Base-by-base conservation (phyloP, 805 yeast genomes). In the Candida sakaeoensis region DNA sequence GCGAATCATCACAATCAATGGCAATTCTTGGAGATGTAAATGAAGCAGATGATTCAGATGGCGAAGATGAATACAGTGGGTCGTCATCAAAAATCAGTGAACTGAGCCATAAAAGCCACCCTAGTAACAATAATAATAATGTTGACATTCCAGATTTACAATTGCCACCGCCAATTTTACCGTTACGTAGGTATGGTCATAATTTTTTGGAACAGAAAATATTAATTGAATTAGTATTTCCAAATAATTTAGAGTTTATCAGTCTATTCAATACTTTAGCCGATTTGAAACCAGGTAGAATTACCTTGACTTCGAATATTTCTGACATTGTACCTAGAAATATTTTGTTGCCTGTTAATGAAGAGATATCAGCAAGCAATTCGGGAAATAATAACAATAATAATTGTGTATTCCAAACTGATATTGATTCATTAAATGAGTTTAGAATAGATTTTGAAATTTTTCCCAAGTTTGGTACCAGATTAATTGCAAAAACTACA, bases 141-240 rank as follows among this genome's bases (percentile, higher is more conserved):
- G 95, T 88, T 48, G 73, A 80, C 13, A 91, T 93, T 39, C 98
- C 99, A 0, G 96, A 88, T 52, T 73, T 93, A 36, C 79, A 89
- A 16, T 70, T 93, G 42, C 99, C 99, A 0, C 99, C 99, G 1
- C 99, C 99, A 3, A 87, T 93, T 39, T 79, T 93, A 37, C 99
- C 99, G 0, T 66, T 93, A 39, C 74, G 96, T 52, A 78, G 95
- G 52, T 93, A 93, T 57, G 99, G 99, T 12, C 99, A 93, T 61
- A 93, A 88, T 58, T 93, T 89, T 66, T 65, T 93, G 53, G 98
- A 93, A 55, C 86, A 85, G 57, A 88, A 87, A 58, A 87, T 87
- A 4, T 79, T 89, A 46, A 73, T 93, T 22, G 95, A 90, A 55
- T 64, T 93, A 31, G 73, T 77, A 2, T 82, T 89, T 51, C 79